Evolutionary conservation across 192 early-diverging fungal genomes (phyloP).

Genomic region (Geranomyces variabilis): DNA sequence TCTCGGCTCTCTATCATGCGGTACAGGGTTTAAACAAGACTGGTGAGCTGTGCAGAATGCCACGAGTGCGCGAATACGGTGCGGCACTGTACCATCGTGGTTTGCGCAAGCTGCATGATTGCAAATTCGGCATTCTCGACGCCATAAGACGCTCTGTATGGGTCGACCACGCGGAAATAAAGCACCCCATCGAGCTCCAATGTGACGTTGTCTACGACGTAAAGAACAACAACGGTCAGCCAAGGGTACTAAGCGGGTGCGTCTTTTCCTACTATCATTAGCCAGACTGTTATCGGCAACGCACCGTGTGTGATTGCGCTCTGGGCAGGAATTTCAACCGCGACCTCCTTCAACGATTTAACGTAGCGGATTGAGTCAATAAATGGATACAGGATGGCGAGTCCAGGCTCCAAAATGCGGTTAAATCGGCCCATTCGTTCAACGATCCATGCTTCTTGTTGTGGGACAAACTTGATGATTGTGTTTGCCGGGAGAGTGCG

Average conservation of each 20-base stretch:
- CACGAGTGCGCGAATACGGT: no score
- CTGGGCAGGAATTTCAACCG: constrained; percentile 81
- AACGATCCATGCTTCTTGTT: constrained; percentile 97
- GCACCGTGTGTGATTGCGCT: constrained; percentile 83
- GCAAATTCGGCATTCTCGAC: constrained; percentile 95
- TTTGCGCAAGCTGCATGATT: constrained; percentile 95
- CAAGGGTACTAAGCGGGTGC: not conserved
- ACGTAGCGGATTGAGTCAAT: constrained; percentile 91
- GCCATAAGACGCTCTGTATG: constrained; percentile 88
- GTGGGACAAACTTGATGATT: constrained; percentile 93
- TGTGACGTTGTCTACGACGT: constrained; percentile 84
- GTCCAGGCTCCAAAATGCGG: constrained; percentile 82
- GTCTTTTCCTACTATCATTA: no score
- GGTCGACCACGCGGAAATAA: constrained; percentile 91
- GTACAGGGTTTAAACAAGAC: not conserved
- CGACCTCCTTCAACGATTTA: constrained; percentile 93
- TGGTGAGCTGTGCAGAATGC: not conserved
- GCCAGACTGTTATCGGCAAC: not conserved
- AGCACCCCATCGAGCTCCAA: constrained; percentile 95
- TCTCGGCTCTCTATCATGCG: constrained; percentile 76
- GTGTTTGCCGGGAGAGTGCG: constrained; percentile 1
- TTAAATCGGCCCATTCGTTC: constrained; percentile 88
- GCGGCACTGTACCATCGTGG: constrained; percentile 73
- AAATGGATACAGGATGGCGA: constrained; percentile 87
- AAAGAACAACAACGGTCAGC: not conserved